These are phyloP conservation scores for Chalaropsis ovoidea DNA, from an alignment of 2,329 filamentous ascomycete species.

Conservation along the genomic window DNA sequence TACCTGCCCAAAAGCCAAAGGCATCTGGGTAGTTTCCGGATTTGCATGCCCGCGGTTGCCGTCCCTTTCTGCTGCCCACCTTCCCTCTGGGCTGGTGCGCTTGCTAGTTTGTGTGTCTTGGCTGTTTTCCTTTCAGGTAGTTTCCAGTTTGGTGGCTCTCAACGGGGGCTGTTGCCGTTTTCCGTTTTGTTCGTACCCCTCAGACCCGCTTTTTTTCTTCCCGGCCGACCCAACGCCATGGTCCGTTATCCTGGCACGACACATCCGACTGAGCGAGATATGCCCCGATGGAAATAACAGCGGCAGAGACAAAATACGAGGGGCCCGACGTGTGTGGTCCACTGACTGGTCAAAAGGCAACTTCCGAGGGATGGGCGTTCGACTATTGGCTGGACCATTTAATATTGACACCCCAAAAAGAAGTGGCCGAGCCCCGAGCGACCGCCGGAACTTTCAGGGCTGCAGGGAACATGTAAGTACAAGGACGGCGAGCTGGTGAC, in stretches of 20 bases:
- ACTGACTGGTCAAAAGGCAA: neutral
- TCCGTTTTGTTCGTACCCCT: neutral
- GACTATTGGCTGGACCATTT: constrained; percentile 4
- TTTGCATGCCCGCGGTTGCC: neutral
- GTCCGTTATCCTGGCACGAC: constrained; percentile 1
- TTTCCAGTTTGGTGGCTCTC: neutral
- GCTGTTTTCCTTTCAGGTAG: neutral
- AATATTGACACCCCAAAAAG: neutral
- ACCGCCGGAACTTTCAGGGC: constrained; percentile 3
- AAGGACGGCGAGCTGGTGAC: neutral
- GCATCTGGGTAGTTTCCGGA: constrained; percentile 1
- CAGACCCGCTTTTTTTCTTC: neutral
- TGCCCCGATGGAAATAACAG: neutral
- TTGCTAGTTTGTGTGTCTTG: neutral
- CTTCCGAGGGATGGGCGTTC: neutral
- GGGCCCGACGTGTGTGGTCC: neutral
- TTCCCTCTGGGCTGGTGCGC: neutral
- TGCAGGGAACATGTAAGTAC: neutral
- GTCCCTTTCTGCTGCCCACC: neutral
- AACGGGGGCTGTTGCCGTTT: neutral
- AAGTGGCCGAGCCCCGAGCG: constrained; percentile 4
- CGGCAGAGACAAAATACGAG: neutral
- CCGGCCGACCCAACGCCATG: constrained; percentile 6
- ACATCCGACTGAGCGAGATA: neutral
- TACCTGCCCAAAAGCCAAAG: neutral